Base-by-base conservation (phyloP, 1,284 basidiomycete genomes). In the Thelephora terrestris region DNA sequence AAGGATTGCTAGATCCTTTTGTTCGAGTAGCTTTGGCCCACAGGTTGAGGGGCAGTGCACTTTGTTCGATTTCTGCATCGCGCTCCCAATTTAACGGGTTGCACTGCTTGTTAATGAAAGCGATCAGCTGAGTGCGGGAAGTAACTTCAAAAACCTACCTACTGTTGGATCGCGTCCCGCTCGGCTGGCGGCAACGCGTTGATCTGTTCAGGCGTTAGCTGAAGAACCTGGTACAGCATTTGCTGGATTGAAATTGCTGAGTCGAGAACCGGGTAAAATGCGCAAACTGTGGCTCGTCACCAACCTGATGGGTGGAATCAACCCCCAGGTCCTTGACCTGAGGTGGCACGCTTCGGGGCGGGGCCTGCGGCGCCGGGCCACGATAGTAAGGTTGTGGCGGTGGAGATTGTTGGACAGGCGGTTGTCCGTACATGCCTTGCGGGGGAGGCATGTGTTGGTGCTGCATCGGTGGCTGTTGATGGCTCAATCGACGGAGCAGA, bases 151-250 rank as follows among this genome's bases (percentile, higher is more conserved):
- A n/a, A 40, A 71, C 83, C 52, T 54, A 91, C 91, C 63, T 95
- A 66, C 58, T 87, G 80, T 65, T 91, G 75, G 42, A 98, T 90
- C n/a, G 90, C 85, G 0, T 81, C 79, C 43, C 86, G 76, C 57
- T 98, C 93, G 2, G 78, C 73, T 1, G 88, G 83, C 20, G 92
- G 89, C 43, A 98, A 68, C 6, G 78, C 80, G 49, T 81, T 83
- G 58, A 99, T 89, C 65, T 98, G 92, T 43, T 91, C 91, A 36
- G 78, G 83, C 0, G 89, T 88, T 58, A 99, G 68, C 51, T 76
- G 78, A 27, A 99, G 69, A 0, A 98, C 92, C 67, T 94, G 91
- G 63, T 89, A 72, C 42, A 93, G 61, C 81, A 92, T 89, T 23
- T 76, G 73, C 87, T 91, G 58, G 20, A 48, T 7, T 5, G 10